Base-by-base conservation (phyloP, 805 yeast species). In the Yarrowia alimentaria region DNA sequence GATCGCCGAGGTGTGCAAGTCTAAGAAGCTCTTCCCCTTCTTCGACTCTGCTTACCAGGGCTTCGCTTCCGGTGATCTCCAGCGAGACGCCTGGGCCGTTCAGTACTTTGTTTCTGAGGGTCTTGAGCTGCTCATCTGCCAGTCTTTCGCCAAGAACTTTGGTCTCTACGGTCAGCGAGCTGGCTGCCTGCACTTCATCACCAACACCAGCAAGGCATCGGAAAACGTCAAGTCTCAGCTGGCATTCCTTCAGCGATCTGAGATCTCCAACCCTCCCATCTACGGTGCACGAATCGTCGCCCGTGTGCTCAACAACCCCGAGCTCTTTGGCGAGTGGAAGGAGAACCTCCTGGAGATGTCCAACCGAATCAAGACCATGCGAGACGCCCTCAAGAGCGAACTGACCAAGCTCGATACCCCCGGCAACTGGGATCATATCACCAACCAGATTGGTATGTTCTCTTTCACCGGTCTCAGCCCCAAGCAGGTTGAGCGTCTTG, bases 21-120 rank as follows among this genome's bases (percentile, higher is more conserved):
- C 72, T 42, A 77, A 78, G 64, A 70, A 75, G 34, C 77, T 86
- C 61, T 76, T 85, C 66, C 95, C 95, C 31, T 73, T 91, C 64
- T 79, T 90, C 55, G 98, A 90, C 71, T 81, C 84, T 81, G 97
- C 97, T 2, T 90, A 90, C 73, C 97, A 90, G 70, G 98, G 97
- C 18, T 86, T 91, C 62, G 88, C 94, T 40, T 79, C 94, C 3
- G 97, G 97, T 52, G 77, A 81, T 60, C 77, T 88, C 56, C 79
- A 77, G 64, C 72, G 79, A 62, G 98, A 90, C 66, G 82, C 81
- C 20, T 77, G 71, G 61, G 67, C 80, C 5, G 62, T 79, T 29
- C 68, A 78, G 45, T 63, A 72, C 64, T 70, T 76, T 54, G 66
- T 70, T 16, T 64, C 68, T 45, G 68, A 68, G 56, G 69, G 69